These are phyloP conservation scores for Penicillium steckii DNA, from an alignment of 495 filamentous ascomycete species.

Conservation along the genomic window DNA sequence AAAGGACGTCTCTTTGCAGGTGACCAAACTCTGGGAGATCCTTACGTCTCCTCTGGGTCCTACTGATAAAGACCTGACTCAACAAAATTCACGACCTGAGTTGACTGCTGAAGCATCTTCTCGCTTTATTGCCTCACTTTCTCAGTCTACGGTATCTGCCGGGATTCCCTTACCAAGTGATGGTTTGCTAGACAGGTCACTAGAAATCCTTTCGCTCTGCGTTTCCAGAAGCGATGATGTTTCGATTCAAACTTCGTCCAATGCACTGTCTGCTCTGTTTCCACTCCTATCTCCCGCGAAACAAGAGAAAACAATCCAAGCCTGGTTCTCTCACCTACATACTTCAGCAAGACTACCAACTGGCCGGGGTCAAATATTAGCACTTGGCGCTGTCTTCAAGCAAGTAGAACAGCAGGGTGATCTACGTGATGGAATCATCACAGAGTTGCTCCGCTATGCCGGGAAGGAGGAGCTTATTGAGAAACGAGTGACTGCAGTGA, in stretches of 20 bases:
- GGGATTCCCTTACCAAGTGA: constrained; percentile 15
- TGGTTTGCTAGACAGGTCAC: constrained; percentile 33
- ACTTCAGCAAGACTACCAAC: constrained; percentile 38
- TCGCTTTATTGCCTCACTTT: constrained; percentile 49
- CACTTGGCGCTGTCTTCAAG: constrained; percentile 41
- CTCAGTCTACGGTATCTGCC: constrained; percentile 13
- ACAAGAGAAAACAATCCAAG: constrained; percentile 32
- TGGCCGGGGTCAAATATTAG: constrained; percentile 45
- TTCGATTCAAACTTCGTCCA: constrained; percentile 47
- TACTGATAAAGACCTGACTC: constrained; percentile 43
- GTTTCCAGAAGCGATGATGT: constrained; percentile 46
- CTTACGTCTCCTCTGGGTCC: constrained; percentile 37
- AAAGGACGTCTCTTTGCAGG: constrained; percentile 17
- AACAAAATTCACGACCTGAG: constrained; percentile 61
- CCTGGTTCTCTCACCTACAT: constrained; percentile 39
- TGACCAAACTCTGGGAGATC: constrained; percentile 39
- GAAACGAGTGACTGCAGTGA: constrained; percentile 58
- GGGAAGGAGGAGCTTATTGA: constrained; percentile 52
- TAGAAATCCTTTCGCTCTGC: constrained; percentile 41
- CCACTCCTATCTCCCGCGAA: constrained; percentile 32
- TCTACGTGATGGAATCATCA: constrained; percentile 27
- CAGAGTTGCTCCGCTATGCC: constrained; percentile 35
- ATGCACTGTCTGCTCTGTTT: constrained; percentile 43
- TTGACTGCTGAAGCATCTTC: constrained; percentile 65
- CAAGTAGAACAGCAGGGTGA: constrained; percentile 20